Evolutionary conservation across 1,284 basidiomycete species (phyloP), one percentile per base, ranked within the genome.

Genomic region (Athelia sp.): DNA sequence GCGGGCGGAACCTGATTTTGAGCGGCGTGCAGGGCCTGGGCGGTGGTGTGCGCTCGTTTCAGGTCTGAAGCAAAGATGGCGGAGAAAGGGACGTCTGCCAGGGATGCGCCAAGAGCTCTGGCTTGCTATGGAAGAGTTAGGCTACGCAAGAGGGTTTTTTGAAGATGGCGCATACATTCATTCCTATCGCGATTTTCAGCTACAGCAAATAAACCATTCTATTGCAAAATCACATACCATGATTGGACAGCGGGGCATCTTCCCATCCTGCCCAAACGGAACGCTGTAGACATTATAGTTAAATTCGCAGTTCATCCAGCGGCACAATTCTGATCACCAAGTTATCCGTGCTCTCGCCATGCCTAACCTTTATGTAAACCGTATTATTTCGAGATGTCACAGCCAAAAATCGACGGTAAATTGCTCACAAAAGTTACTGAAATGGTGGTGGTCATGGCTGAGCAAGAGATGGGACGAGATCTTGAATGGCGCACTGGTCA

Each of bases 41-140:
- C 90, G 0, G 91, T 93, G 55, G 74, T 73, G 48, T 76, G 70
- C 1, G 93, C 91, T 22, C 94, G 83, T 58, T 84, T 78, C 46
- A 97, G 77, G 50, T 88, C 79, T 0, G 92, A 95, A 8, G 88
- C 78, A 64, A 90, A 82, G 52, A 98, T 87, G 17, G 78, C 78
- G 38, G 78, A 73, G 55, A 94, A 75, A 9, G 61, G 73, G 13
- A 71, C 79, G 24, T 70, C 59, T n/a, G 79, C 68, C 29, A 93
- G 78, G 19, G 80, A 79, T 45, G 73, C 67, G 1, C 82, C 91
- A 2, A 91, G 71, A 0, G 90, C 90, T 58, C 78, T 81, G 2
- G 93, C 91, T 87, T 95, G 93, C 87, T 92, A 56, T 50, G 51
- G 19, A n/a, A 9, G n/a, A 8, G 15, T 21, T 40, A 21, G 36